Evolutionary conservation across 345 rosid species (phyloP), one percentile per base, ranked within the genome.

Genomic region (Balakata baccata): DNA sequence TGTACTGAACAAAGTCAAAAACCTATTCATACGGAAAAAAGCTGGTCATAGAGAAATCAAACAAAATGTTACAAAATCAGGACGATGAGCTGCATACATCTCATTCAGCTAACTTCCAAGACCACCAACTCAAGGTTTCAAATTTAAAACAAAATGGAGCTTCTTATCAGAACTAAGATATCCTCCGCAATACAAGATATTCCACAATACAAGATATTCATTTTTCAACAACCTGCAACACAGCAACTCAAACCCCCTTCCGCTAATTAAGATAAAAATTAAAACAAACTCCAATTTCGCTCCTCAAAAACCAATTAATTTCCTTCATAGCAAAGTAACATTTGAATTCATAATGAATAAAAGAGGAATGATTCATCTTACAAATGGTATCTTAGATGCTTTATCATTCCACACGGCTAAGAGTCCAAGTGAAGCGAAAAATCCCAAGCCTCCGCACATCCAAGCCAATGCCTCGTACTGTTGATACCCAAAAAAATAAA

Each of bases 391-490:
- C 65, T 70, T 90, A 3, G 98, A 92, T 18, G 99, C 99, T 87
- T 93, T 95, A 74, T 95, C 99, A 64, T 92, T 91, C 85, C 89
- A 87, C 80, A 84, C 90, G 71, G 94, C 94, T 64, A 87, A 69
- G 16, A 86, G 64, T 63, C 99, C 98, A 20, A 95, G 78, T 41
- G 86, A 51, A 0, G 89, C 96, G 56, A 95, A 95, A 84, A 81
- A 93, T 39, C 98, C 78, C 82, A 95, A 79, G 41, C 99, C 99
- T 29, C 99, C 97, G 78, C 94, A 89, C 75, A 93, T 23, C 99
- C 99, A 95, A 66, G 89, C 99, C 85, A 95, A 82, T 10, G 99
- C 99, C 83, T 95, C 98, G 50, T 95, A 95, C 98, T 95, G 80
- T 70, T 64, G 66, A 25, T 20, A 71, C 64, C 57, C 12, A 14